phyloP scores from a whole-genome alignment of 129 eudicot species.

The Helichrysum umbraculigerum region DNA sequence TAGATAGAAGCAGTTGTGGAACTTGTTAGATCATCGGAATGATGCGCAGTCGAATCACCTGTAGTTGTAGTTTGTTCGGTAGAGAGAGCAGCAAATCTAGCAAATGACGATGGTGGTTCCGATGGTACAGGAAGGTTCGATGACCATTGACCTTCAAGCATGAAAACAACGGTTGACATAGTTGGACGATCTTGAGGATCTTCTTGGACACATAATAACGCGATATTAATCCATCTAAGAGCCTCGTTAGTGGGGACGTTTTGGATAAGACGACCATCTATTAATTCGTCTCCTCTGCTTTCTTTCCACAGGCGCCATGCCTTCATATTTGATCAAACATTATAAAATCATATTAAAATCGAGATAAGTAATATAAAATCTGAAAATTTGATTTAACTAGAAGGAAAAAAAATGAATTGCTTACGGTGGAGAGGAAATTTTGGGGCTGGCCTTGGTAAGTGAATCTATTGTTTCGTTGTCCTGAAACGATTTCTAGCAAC shows the following conservation, averaged over 20 bases:
- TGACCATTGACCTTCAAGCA: conserved; percentile 40
- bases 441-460: conserved; percentile 15
- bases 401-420: neutral
- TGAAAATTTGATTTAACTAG: neutral
- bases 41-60: conserved; percentile 2
- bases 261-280: conserved; percentile 22
- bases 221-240: conserved; percentile 37
- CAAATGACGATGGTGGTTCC: conserved; percentile 33
- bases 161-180: conserved; percentile 34
- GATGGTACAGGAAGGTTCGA: conserved; percentile 28
- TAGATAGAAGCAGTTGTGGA: conserved; percentile 10
- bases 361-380: neutral
- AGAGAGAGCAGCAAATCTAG: conserved; percentile 13
- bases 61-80: conserved; percentile 19
- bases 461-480: conserved; percentile 31
- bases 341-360: neutral
- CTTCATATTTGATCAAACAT: conserved; percentile 2
- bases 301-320: conserved; percentile 36
- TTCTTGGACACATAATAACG: conserved; percentile 42
- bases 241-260: neutral
- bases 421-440: conserved; percentile 23
- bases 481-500: conserved; percentile 29
- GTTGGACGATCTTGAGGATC: conserved; percentile 43
- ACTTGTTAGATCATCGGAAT: neutral
- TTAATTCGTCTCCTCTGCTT: conserved; percentile 24